phyloP scores from a whole-genome alignment of 257 asterid species.

The Dorcoceras hygrometricum region DNA sequence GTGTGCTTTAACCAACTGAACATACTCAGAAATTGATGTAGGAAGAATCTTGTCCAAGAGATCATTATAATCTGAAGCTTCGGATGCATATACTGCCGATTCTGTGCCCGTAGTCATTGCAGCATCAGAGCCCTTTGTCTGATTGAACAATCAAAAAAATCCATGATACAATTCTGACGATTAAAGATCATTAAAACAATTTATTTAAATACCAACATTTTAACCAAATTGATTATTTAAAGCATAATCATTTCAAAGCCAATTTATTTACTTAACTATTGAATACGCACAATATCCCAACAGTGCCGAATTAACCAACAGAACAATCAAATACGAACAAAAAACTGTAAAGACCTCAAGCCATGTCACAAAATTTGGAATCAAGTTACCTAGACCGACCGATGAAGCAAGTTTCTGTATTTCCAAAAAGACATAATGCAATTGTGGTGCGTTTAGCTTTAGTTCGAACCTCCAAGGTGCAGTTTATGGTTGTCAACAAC shows the following conservation, averaged over 20 bases:
- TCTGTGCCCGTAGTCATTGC: slow-evolving; percentile 85
- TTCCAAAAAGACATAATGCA: too few species aligned
- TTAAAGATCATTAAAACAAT: slow-evolving; percentile 3
- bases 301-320: not conserved
- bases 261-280: not conserved
- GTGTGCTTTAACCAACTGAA: slow-evolving; percentile 76
- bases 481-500: too few species aligned
- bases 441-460: too few species aligned
- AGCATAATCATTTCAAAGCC: slow-evolving; percentile 4
- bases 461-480: too few species aligned
- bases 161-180: slow-evolving; percentile 13
- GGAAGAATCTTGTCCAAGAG: slow-evolving; percentile 86
- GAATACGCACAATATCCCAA: not conserved
- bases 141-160: slow-evolving; percentile 29
- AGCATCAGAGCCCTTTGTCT: slow-evolving; percentile 95
- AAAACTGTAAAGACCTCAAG: not conserved
- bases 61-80: slow-evolving; percentile 87
- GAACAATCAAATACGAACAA: not conserved
- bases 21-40: slow-evolving; percentile 67
- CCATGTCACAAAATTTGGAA: not conserved
- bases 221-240: slow-evolving; percentile 6
- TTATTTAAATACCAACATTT: not conserved
- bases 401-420: not conserved
- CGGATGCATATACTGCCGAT: slow-evolving; percentile 87
- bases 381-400: not conserved